phyloP scores from a whole-genome alignment of 768 basidiomycete species.

The Auricularia cornea region DNA sequence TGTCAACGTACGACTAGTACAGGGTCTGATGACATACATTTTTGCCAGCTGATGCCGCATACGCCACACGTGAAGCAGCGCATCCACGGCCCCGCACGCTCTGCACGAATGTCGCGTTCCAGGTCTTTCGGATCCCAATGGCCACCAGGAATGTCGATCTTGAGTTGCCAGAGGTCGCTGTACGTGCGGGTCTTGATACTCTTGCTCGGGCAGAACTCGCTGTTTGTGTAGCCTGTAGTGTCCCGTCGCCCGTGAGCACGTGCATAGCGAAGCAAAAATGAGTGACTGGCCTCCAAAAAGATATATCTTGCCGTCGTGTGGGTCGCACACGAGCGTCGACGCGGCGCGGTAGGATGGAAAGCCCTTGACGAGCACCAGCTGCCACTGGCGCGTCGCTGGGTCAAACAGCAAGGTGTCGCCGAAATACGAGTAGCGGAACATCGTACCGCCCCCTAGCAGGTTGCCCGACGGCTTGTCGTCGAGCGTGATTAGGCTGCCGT shows the following conservation, averaged over 20 bases:
- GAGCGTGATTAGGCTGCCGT: slow-evolving; percentile 16
- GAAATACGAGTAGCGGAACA: slow-evolving; percentile 30
- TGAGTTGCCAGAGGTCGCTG: slow-evolving; percentile 33
- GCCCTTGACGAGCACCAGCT: slow-evolving; percentile 32
- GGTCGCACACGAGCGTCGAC: slow-evolving; percentile 25
- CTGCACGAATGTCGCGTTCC: slow-evolving; percentile 29
- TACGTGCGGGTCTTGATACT: slow-evolving; percentile 23
- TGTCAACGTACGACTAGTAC: no score
- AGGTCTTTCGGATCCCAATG: slow-evolving; percentile 30
- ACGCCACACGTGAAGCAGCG: slow-evolving; percentile 32
- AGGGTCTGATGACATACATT: slow-evolving; percentile 15
- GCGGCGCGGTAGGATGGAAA: slow-evolving; percentile 36
- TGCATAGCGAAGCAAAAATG: no score
- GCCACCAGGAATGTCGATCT: slow-evolving; percentile 29
- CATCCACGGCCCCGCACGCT: slow-evolving; percentile 33
- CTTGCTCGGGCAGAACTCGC: slow-evolving; percentile 26
- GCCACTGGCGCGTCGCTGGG: slow-evolving; percentile 21
- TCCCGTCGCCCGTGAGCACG: no score
- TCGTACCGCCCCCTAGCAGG: not conserved
- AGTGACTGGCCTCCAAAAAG: slow-evolving; percentile 24
- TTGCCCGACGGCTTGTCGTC: not conserved
- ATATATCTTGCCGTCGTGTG: slow-evolving; percentile 29
- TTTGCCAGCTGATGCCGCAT: slow-evolving; percentile 28
- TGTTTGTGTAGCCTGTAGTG: slow-evolving; percentile 31
- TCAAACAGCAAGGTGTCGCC: slow-evolving; percentile 33